These are phyloP conservation scores for Colletotrichum sp. DNA, from an alignment of 2,329 filamentous ascomycete species.

Conservation along the genomic window DNA sequence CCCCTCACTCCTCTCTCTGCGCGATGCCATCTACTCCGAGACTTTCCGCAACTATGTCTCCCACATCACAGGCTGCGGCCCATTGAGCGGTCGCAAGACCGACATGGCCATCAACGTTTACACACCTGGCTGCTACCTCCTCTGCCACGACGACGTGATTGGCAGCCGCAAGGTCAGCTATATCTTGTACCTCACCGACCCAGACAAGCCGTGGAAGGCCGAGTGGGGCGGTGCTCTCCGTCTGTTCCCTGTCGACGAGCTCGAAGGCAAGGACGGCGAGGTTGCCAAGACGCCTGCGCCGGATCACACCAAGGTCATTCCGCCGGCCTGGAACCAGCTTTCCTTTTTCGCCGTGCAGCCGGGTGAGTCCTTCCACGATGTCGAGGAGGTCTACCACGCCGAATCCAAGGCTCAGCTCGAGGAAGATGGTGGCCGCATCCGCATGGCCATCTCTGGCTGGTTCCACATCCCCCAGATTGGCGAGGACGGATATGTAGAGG, in stretches of 20 bases:
- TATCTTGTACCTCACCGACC: conserved; percentile 94
- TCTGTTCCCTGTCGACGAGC: conserved; percentile 75
- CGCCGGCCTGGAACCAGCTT: conserved; percentile 95
- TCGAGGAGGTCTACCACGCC: conserved; percentile 93
- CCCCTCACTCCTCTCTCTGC: conserved; percentile 88
- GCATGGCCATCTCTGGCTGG: conserved; percentile 99
- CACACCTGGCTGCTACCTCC: conserved; percentile 90
- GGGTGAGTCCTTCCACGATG: conserved; percentile 98
- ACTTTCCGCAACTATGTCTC: conserved; percentile 90
- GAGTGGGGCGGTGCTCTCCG: conserved; percentile 94
- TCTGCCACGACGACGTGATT: conserved; percentile 99
- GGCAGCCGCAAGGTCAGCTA: conserved; percentile 96
- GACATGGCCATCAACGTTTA: conserved; percentile 99
- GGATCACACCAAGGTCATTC: conserved; percentile 81
- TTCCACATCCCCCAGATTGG: conserved; percentile 97
- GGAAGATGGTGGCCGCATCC: conserved; percentile 76
- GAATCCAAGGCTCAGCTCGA: conserved; percentile 62
- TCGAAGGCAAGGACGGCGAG: conserved; percentile 71
- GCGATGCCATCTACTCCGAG: conserved; percentile 91
- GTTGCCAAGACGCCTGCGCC: conserved; percentile 81
- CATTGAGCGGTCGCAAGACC: conserved; percentile 90
- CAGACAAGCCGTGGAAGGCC: conserved; percentile 86
- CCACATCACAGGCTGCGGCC: conserved; percentile 82
- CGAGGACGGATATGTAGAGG: conserved; percentile 89
- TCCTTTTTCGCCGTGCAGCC: conserved; percentile 98